Evolutionary conservation across 2,329 filamentous ascomycete genomes (phyloP), one percentile per base, ranked within the genome.

Genomic region (Albifimbria verrucaria): DNA sequence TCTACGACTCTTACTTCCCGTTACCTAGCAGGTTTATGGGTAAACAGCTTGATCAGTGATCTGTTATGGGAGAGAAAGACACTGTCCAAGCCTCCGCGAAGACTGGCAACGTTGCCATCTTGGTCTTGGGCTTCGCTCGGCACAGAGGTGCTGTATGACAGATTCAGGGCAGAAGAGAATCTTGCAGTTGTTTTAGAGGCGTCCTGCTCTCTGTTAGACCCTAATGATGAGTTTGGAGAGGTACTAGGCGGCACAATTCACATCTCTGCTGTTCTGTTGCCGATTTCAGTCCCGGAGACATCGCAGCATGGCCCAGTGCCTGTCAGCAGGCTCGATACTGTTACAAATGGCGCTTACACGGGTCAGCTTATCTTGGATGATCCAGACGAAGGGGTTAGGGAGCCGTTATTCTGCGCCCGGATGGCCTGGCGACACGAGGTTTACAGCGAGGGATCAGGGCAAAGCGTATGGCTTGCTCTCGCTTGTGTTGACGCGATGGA

Each of bases 21-120:
- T 18, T 49, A 49, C 26, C n/a, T 49, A n/a, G 47, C 47, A 20
- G 47, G 47, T 6, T 12, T 49, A 3, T 49, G 47, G 47, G 22
- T n/a, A 32, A n/a, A 25, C 7, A 28, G 21, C 10, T 20, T 49
- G 18, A 11, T 32, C n/a, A 22, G 25, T 21, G 47, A 49, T 36
- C 47, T 49, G 6, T 36, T 49, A 20, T 49, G 47, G 47, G 47
- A 49, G 26, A 49, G 47, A 26, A 48, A 48, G n/a, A 25, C 21
- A 23, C 7, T 11, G 4, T 44, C 22, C 15, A 20, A 17, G 22
- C 42, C 18, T 20, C 11, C 22, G 7, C 18, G 20, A 20, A 21
- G 22, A 23, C 20, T 44, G 18, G 20, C 11, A 5, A 20, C 22
- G 42, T 9, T 44, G 18, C 42, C 42, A 6, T 44, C 42, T 4